Base-by-base conservation (phyloP, 768 basidiomycete genomes). In the Porpolomopsis calyptriformis region DNA sequence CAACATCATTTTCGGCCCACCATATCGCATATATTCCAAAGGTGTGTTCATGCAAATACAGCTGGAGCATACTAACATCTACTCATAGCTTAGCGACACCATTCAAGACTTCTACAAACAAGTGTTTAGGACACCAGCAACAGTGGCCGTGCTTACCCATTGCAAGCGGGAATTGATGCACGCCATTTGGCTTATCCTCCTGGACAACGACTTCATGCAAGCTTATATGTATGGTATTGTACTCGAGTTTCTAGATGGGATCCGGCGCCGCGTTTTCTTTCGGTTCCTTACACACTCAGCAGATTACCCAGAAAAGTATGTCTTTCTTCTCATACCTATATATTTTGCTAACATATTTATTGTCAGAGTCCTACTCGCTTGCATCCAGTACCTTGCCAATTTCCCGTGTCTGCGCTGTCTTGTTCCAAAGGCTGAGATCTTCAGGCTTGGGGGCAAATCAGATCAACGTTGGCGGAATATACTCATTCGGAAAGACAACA, bases 21-120 rank as follows among this genome's bases (percentile, higher is more conserved):
- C 64, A 64, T 41, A 2, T 69, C 2, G 64, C 58, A 2, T 68
- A 66, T 51, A 55, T 69, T 45, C 59, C 57, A 1, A 39, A n/a
- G 8, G 63, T 64, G 47, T 34, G 54, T 48, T 23, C n/a, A n/a
- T 20, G 12, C 18, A 3, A 18, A 4, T 36, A 6, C 1, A 2
- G 10, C 18, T 34, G 34, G 18, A 16, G n/a, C 12, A 24, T 14
- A 36, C 20, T 12, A 33, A 19, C 3, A 7, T 25, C 26, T 26
- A 18, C 16, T 54, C 59, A 10, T 33, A 52, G 48, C 47, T 52
- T 41, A 34, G 34, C 16, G 50, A 52, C 23, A 23, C 42, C 2
- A 41, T 52, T 41, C 34, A 44, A 33, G 43, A 49, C 45, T 36
- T 18, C 27, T 29, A 44, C 36, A 14, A 23, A 31, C 1, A 25